Base-by-base conservation (phyloP, 208 protist genomes). In the Acanthamoeba rhysodes region DNA sequence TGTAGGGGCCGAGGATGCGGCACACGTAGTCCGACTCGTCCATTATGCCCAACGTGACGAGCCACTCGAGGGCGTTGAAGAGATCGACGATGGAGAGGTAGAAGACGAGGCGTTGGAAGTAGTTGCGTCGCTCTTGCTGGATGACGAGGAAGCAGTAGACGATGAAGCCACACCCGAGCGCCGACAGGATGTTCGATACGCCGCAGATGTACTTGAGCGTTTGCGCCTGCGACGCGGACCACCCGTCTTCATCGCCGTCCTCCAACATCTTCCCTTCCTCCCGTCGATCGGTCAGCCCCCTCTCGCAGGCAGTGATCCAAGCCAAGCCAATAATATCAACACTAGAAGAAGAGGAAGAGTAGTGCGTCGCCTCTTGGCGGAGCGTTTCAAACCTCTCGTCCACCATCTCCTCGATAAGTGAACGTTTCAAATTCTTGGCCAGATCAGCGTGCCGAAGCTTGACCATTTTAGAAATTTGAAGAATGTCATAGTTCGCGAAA, bases 61-160 rank as follows among this genome's bases (percentile, higher is more conserved):
- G n/a, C 85, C 85, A 92, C 74, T 92, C 29, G 6, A 92, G 9
- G 34, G 85, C 85, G 34, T 92, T 92, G 55, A 92, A 72, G 85
- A 92, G n/a, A 45, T 92, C 85, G 57, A 72, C 85, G 27, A 92
- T 74, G 24, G 85, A 66, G 64, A 92, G 85, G 27, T 92, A 92
- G 55, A 92, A 92, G 24, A 92, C 85, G 20, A 92, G 85, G 9
- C 85, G 48, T 50, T 92, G 85, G 29, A 92, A 92, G 41, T 66
- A 92, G 41, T 72, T 92, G 9, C 64, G 55, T 72, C 85, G 85
- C 66, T 92, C 85, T 24, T 55, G 34, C 27, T 37, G 59, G 48
- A 92, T 72, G 27, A 92, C 68, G 29, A 92, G 64, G 85, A 92
- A 92, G 85, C 85, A 92, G 57, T 92, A 92, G 29, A 92, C 27